A percentile compares a stretch with the other conserved stretches of the same genome.
Conservation (phyloP, 805 yeast genomes). For the Teunomyces aglyptinius region DNA sequence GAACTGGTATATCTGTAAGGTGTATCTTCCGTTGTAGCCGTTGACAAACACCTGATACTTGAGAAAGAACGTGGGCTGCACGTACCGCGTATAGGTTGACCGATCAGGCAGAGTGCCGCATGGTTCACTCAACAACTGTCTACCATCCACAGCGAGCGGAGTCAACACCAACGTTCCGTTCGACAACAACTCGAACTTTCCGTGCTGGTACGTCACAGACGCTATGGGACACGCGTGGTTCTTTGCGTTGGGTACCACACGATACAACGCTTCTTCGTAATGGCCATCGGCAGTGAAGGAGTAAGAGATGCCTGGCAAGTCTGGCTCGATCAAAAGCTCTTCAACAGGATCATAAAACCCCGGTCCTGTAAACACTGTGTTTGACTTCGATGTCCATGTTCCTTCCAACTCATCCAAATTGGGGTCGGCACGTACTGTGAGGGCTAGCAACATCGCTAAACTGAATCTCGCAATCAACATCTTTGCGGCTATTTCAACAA, state of each 20-base stretch:
- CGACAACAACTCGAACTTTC: constrained; percentile 59
- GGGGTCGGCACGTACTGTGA: constrained; percentile 27
- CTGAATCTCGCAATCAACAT: constrained; percentile 4
- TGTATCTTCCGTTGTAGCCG: constrained; percentile 79
- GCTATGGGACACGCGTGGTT: constrained; percentile 85
- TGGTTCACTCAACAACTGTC: constrained; percentile 87
- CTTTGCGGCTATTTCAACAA: not conserved
- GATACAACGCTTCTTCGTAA: constrained; percentile 87
- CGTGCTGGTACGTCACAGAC: constrained; percentile 84
- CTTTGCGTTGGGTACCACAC: constrained; percentile 65
- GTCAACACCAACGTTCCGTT: constrained; percentile 69
- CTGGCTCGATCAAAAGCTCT: constrained; percentile 92
- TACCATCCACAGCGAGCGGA: constrained; percentile 86
- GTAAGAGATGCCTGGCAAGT: constrained; percentile 88
- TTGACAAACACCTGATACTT: constrained; percentile 63
- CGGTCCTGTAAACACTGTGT: constrained; percentile 95
- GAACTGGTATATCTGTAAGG: constrained; percentile 68
- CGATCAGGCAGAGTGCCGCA: constrained; percentile 51
- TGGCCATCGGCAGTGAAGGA: constrained; percentile 92
- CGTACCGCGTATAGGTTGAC: constrained; percentile 70
- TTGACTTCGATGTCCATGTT: constrained; percentile 94
- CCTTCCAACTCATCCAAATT: constrained; percentile 60
- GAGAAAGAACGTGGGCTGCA: constrained; percentile 60
- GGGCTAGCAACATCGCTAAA: constrained; percentile 8
- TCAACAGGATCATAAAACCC: constrained; percentile 95